These are phyloP conservation scores for Verticillium nubilum DNA, from an alignment of 2,329 filamentous ascomycete species.

Conservation along the genomic window DNA sequence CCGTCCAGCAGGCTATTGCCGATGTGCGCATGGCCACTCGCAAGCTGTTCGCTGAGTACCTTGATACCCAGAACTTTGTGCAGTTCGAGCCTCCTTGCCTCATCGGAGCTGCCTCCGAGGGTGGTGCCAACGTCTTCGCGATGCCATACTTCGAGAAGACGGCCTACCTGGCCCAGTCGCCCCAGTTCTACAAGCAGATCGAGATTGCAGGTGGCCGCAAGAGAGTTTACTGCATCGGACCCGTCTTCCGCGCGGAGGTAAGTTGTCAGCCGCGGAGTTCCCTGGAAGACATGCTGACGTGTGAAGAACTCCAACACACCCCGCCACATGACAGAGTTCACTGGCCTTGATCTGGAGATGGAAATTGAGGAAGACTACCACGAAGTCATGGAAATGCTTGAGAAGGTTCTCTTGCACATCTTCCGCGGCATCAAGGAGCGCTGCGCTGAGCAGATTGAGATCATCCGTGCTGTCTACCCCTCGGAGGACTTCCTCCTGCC, in stretches of 20 bases:
- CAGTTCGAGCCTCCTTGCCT: constrained; percentile 87
- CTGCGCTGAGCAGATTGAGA: constrained; percentile 67
- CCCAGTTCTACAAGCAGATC: constrained; percentile 85
- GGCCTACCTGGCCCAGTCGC: constrained; percentile 74
- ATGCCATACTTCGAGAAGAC: constrained; percentile 84
- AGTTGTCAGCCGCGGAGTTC: not conserved
- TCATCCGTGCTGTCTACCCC: constrained; percentile 68
- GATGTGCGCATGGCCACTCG: constrained; percentile 51
- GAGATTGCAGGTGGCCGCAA: constrained; percentile 75
- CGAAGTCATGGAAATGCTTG: constrained; percentile 68
- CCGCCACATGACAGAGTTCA: constrained; percentile 84
- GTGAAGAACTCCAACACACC: constrained; percentile 67
- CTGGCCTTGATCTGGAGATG: constrained; percentile 86
- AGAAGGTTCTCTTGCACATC: constrained; percentile 71
- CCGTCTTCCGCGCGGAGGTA: constrained; percentile 76
- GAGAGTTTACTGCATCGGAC: constrained; percentile 72
- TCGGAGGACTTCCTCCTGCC: constrained; percentile 74
- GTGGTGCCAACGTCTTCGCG: constrained; percentile 86
- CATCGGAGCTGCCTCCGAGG: constrained; percentile 85
- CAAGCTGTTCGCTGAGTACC: constrained; percentile 72
- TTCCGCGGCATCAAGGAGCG: constrained; percentile 64
- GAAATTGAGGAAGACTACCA: constrained; percentile 75
- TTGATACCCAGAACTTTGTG: constrained; percentile 68
- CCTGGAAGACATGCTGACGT: not conserved
- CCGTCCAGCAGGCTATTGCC: constrained; percentile 81